phyloP scores from a whole-genome alignment of 2,329 filamentous ascomycete species.

The Sordariomycetes sp. region DNA sequence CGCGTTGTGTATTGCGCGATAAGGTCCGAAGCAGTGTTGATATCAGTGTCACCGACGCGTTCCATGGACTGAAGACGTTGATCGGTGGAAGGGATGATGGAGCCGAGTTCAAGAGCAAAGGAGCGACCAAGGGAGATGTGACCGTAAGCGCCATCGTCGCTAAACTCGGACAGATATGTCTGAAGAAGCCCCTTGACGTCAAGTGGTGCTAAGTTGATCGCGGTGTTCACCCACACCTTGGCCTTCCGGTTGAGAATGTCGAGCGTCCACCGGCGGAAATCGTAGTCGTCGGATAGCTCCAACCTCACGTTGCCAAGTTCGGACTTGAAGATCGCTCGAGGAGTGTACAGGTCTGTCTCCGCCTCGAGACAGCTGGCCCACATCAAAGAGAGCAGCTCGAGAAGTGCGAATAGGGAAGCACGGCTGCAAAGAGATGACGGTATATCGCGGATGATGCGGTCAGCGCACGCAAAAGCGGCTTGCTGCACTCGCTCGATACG shows the following conservation, averaged over 20 bases:
- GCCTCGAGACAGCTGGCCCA: conserved; percentile 91
- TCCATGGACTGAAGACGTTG: conserved; percentile 79
- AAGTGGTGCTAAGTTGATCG: conserved; percentile 76
- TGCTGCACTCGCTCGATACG: conserved; percentile 86
- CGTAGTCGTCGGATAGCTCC: conserved; percentile 89
- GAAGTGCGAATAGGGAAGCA: conserved; percentile 80
- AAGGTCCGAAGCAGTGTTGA: conserved; percentile 93
- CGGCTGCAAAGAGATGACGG: conserved; percentile 88
- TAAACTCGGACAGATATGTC: conserved; percentile 91
- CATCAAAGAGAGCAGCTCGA: conserved; percentile 89
- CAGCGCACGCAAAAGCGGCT: conserved; percentile 73
- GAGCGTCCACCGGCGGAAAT: conserved; percentile 70
- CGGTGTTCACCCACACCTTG: conserved; percentile 68
- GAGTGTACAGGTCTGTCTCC: conserved; percentile 89
- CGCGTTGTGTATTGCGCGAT: conserved; percentile 94
- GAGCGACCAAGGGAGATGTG: conserved; percentile 89
- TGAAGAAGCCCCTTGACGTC: conserved; percentile 93
- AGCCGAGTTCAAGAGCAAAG: conserved; percentile 89
- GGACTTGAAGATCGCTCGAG: conserved; percentile 73
- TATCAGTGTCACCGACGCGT: conserved; percentile 58
- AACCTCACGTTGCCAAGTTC: conserved; percentile 69
- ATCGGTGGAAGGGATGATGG: conserved; percentile 75
- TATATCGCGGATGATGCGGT: conserved; percentile 74
- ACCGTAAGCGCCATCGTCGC: conserved; percentile 83
- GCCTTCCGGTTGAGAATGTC: conserved; percentile 69